Evolutionary conservation across 768 basidiomycete species (phyloP), one percentile per base, ranked within the genome.

Genomic region (Termitomyces titanicus): DNA sequence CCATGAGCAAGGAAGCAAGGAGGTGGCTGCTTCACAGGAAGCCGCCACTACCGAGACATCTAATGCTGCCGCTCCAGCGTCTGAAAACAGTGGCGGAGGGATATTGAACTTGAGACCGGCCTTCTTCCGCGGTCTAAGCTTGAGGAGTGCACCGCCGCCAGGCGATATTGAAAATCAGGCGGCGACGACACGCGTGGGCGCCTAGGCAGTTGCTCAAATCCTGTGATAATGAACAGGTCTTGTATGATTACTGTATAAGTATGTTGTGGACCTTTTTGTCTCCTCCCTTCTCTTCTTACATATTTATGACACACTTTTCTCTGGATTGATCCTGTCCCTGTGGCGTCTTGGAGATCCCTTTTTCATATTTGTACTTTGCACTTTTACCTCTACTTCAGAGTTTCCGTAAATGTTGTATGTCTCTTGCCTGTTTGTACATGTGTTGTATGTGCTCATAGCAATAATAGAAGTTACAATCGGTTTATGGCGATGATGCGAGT

Each of bases 101-200:
- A 49, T 45, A n/a, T 55, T 53, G 50, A 48, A 40, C 20, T 60
- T 62, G 39, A 55, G 51, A n/a, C 59, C 61, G 2, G 47, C 57
- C 10, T 60, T 65, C 33, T 42, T 65, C 24, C 53, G 64, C 5
- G 60, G 60, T 25, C 45, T 65, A 24, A 63, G 53, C 40, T 63
- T 68, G 29, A 59, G 50, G 29, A 39, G 29, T 6, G 13, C 54
- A 35, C 53, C 61, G 34, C 54, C 61, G 24, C 53, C 61, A 18
- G n/a, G 18, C 10, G 72, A 72, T 48, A 61, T 72, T 17, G 72
- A 73, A 59, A 73, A 61, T 42, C 71, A 73, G 60, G 61, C 58
- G 37, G 63, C 55, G 3, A 57, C 61, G 27, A 55, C 58, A 6
- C 57, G 64, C 9, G 63, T 64, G 17, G 63, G 61, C 50, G 62